Evolutionary conservation across 495 filamentous ascomycete genomes (phyloP).

Genomic region (Oidiodendron maius): DNA sequence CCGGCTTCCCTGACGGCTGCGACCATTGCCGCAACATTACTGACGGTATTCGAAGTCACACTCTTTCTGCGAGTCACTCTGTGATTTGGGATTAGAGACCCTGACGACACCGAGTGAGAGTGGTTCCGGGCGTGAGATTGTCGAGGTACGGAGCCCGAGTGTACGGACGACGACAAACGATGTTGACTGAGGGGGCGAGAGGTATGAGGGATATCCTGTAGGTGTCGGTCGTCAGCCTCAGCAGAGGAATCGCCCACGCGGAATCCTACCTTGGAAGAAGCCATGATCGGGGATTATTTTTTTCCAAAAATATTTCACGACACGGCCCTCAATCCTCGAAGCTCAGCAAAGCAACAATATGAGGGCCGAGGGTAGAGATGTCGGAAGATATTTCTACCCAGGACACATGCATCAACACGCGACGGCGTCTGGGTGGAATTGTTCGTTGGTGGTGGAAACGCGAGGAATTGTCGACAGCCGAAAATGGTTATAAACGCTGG

Average conservation of each 20-base stretch:
- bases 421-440: slow-evolving; percentile 5
- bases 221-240: too few species aligned
- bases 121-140: slow-evolving; percentile 52
- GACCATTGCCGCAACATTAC: slow-evolving; percentile 64
- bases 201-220: slow-evolving; percentile 24
- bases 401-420: slow-evolving; percentile 22
- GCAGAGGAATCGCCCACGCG: slow-evolving; percentile 14
- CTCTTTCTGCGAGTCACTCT: slow-evolving; percentile 93
- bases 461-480: too few species aligned
- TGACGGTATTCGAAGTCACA: slow-evolving; percentile 67
- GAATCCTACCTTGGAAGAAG: slow-evolving; percentile 23
- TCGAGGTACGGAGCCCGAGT: slow-evolving; percentile 18
- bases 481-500: too few species aligned
- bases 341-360: slow-evolving; percentile 26
- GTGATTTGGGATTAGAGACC: slow-evolving; percentile 72
- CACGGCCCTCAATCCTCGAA: slow-evolving; percentile 28
- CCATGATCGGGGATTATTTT: slow-evolving; percentile 12
- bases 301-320: neutral
- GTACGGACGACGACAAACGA: slow-evolving; percentile 21
- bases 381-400: slow-evolving; percentile 14
- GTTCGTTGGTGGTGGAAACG: too few species aligned
- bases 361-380: slow-evolving; percentile 21
- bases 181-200: slow-evolving; percentile 21
- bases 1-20: slow-evolving; percentile 66
- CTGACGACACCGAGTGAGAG: slow-evolving; percentile 74